Conservation (phyloP, 1,284 basidiomycete genomes). For the Wallemia mellicola region DNA sequence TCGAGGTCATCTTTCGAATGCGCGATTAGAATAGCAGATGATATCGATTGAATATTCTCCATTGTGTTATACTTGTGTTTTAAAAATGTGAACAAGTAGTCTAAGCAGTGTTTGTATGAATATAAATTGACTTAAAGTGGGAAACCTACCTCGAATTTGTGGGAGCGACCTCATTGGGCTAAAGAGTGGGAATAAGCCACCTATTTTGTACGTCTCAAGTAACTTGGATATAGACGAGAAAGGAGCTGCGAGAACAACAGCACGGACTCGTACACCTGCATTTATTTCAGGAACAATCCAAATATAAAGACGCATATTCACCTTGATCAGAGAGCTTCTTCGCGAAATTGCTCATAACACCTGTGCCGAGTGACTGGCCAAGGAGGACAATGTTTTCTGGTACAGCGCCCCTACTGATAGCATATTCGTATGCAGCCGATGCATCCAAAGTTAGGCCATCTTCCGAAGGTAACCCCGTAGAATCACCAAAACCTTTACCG, state of each 20-base stretch:
- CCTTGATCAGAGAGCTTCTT: constrained; percentile 23
- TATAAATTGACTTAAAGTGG: constrained; percentile 38
- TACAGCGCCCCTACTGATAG: constrained; percentile 14
- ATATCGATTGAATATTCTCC: neutral
- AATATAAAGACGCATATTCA: no score
- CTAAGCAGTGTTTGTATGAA: neutral
- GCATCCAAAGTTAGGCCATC: constrained; percentile 45
- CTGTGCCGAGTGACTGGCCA: constrained; percentile 58
- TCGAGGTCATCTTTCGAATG: neutral
- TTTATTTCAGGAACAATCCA: no score
- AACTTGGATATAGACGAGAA: constrained; percentile 37
- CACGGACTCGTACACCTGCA: constrained; percentile 23
- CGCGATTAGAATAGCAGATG: neutral
- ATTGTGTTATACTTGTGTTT: neutral
- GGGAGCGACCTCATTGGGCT: no score
- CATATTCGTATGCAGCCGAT: constrained; percentile 30
- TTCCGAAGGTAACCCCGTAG: constrained; percentile 43
- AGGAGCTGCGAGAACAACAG: constrained; percentile 41
- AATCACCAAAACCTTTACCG: constrained; percentile 76
- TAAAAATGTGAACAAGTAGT: neutral
- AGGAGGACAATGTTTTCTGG: constrained; percentile 33
- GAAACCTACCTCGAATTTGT: no score
- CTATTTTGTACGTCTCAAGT: constrained; percentile 36
- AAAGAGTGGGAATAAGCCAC: no score
- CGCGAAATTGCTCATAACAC: constrained; percentile 32